Evolutionary conservation across 2,329 filamentous ascomycete genomes (phyloP), one percentile per base, ranked within the genome.

Genomic region (Paramyrothecium sp.): DNA sequence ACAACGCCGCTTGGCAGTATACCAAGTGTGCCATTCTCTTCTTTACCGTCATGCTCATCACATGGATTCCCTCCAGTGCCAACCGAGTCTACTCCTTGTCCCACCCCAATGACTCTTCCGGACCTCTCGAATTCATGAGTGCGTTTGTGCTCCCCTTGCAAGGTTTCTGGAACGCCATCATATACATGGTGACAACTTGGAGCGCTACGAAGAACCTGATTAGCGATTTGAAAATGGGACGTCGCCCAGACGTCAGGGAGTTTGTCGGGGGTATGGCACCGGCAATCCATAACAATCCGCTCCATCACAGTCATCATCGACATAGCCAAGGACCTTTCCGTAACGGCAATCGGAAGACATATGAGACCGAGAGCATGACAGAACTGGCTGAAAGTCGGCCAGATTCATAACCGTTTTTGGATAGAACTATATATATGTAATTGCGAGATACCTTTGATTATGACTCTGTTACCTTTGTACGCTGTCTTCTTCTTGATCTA

Each of bases 131-230:
- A 64, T 83, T 88, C 65, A 80, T 85, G 52, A 86, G 87, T 17
- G 84, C 87, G 0, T 77, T 89, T n/a, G 89, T 92, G 0, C 78
- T 93, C 8, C 89, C 90, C 0, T 76, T 91, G 1, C 90, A 93
- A 67, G 90, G 90, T 0, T 88, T 91, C 65, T 92, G 89, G 89
- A 93, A 93, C 68, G 82, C 85, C 20, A 67, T 88, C 54, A 89
- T 93, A 58, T 93, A 92, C 70, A 71, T 84, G 12, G 78, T 81
- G 7, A 89, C 87, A 1, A 89, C 86, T 5, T 81, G 83, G 76
- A 53, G 48, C 20, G 26, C 17, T 56, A 60, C 20, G 56, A 58
- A 11, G 58, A 51, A 20, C 30, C 16, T 21, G 41, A 34, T 44
- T 4, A 44, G 13, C 13, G 38, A 44, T 44, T 19, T 44, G 13